phyloP scores from a whole-genome alignment of 2,329 filamentous ascomycete genomes.

The Catunica adiposa region DNA sequence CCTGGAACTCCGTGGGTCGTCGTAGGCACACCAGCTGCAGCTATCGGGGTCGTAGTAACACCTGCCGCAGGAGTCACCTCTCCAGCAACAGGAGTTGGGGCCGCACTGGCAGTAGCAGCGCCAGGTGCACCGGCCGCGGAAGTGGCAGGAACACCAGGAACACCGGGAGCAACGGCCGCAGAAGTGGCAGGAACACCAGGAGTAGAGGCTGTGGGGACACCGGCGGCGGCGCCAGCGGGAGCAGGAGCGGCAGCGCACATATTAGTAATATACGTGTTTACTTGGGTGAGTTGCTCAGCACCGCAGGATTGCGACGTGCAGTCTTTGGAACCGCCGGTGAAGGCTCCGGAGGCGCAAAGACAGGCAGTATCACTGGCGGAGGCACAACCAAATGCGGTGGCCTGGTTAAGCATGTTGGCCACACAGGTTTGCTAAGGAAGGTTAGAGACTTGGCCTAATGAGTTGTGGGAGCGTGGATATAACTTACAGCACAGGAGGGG shows the following conservation, averaged over 20 bases:
- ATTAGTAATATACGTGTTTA: slow-evolving; percentile 18
- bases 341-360: slow-evolving; percentile 24
- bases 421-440: slow-evolving; percentile 14
- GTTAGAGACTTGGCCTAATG: not conserved
- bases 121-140: not conserved
- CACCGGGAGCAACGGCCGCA: not conserved
- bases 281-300: slow-evolving; percentile 18
- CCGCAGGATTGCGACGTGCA: slow-evolving; percentile 22
- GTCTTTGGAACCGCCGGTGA: slow-evolving; percentile 24
- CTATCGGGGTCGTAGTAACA: not conserved
- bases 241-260: slow-evolving; percentile 18
- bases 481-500: slow-evolving; percentile 12
- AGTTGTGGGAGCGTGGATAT: not conserved
- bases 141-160: not conserved
- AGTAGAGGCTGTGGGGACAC: not conserved
- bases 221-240: not conserved
- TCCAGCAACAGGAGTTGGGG: no score
- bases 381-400: slow-evolving; percentile 9
- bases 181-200: slow-evolving; percentile 1
- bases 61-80: not conserved
- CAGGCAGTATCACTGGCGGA: slow-evolving; percentile 22
- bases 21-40: not conserved
- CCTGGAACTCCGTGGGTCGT: slow-evolving; percentile 3
- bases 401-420: slow-evolving; percentile 11
- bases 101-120: not conserved